A percentile compares a stretch with the other conserved stretches of the same genome.
phyloP scores from a whole-genome alignment of 768 basidiomycete species.

The Podaxis rugospora region DNA sequence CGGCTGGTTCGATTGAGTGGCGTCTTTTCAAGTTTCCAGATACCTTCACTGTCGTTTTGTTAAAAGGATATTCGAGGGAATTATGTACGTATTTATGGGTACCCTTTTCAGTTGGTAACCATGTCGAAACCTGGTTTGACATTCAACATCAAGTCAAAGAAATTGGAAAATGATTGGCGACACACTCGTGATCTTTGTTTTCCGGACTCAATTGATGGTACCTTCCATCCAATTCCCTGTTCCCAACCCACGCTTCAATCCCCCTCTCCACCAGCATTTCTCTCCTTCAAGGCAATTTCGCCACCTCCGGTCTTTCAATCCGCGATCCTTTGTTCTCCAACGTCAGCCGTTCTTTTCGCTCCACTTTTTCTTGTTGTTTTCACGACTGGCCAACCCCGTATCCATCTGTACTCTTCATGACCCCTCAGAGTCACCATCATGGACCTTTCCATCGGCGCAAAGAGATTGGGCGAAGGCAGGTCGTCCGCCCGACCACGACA shows the following conservation, averaged over 20 bases:
- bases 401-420: not conserved
- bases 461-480: not conserved
- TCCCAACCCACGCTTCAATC: not conserved
- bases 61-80: too few species aligned
- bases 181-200: constrained; percentile 9
- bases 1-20: too few species aligned
- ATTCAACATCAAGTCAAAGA: not conserved
- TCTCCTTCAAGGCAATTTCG: not conserved
- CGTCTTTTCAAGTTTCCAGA: too few species aligned
- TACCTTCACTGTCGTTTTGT: too few species aligned
- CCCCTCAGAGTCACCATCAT: not conserved
- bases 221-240: not conserved
- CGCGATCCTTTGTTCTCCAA: constrained; percentile 1
- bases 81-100: too few species aligned
- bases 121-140: not conserved
- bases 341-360: not conserved
- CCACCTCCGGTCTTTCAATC: constrained; percentile 2
- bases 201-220: not conserved
- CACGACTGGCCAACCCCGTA: not conserved
- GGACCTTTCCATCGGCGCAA: not conserved
- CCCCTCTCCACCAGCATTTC: not conserved
- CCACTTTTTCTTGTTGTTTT: not conserved
- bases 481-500: not conserved
- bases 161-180: constrained; percentile 5
- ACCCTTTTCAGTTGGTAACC: not conserved